Conservation (phyloP, 495 filamentous ascomycete genomes). For the Penicillium roqueforti region DNA sequence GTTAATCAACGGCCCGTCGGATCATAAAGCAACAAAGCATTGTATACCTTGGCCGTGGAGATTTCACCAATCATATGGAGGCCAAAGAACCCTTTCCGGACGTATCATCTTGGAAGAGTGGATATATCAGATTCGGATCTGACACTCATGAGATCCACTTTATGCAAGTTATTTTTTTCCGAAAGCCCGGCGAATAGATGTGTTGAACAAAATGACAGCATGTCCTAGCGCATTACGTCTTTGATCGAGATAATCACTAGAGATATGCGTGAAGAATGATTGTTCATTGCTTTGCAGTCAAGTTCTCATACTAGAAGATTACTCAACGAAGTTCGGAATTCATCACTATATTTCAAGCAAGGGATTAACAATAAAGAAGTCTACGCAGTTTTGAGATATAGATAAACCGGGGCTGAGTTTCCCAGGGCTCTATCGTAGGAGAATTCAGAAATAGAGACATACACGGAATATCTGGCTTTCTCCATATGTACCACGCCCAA, state of each 20-base stretch:
- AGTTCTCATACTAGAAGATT: background rate
- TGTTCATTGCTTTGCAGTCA: background rate
- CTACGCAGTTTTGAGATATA: background rate
- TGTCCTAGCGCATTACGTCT: background rate
- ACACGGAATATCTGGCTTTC: background rate
- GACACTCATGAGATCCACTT: background rate
- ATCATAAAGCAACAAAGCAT: background rate
- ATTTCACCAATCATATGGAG: background rate
- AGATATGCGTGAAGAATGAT: background rate
- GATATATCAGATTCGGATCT: constrained; percentile 7
- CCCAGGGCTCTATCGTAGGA: background rate
- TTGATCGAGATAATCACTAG: too few species aligned
- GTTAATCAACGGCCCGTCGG: background rate
- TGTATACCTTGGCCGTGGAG: constrained; percentile 4
- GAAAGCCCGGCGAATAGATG: background rate
- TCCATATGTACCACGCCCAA: background rate
- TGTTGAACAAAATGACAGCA: background rate
- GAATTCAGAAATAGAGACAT: background rate
- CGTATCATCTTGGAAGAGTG: constrained; percentile 1
- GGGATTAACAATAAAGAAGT: background rate
- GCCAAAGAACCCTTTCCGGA: constrained; percentile 1
- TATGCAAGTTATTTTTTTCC: background rate
- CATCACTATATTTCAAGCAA: constrained; percentile 1
- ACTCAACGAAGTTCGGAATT: background rate
- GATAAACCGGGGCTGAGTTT: background rate